Percentiles rank a stretch among this genome's conserved stretches.
Conservation (phyloP, 495 filamentous ascomycete genomes). For the Geoglossum glabrum region DNA sequence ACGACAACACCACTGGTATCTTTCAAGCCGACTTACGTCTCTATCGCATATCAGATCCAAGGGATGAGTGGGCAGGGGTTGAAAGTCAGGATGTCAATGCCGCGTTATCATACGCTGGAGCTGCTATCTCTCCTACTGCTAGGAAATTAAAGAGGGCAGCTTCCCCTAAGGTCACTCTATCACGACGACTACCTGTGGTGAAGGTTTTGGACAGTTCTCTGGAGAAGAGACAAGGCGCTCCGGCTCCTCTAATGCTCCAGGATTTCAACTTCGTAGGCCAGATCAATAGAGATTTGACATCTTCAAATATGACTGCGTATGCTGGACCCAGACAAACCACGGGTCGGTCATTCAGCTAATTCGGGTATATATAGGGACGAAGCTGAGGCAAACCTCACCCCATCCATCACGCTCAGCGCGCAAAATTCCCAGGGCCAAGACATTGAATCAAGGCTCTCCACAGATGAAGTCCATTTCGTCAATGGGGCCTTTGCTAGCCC, state of each 20-base stretch:
- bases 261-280: slow-evolving; percentile 15
- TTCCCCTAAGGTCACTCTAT: background rate
- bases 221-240: slow-evolving; percentile 5
- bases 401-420: slow-evolving; percentile 17
- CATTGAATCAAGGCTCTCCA: slow-evolving; percentile 39
- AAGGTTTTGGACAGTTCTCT: slow-evolving; percentile 3
- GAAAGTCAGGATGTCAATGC: slow-evolving; percentile 33
- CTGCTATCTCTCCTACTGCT: slow-evolving; percentile 27
- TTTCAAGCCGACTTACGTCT: slow-evolving; percentile 54
- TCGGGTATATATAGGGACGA: background rate
- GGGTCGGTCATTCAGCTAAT: background rate
- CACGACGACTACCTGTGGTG: background rate
- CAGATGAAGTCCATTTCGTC: slow-evolving; percentile 47
- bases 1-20: slow-evolving; percentile 38
- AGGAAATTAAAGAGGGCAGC: slow-evolving; percentile 12
- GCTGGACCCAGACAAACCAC: background rate
- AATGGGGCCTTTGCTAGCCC: slow-evolving; percentile 40
- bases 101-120: slow-evolving; percentile 35
- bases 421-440: slow-evolving; percentile 20
- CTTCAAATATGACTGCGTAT: slow-evolving; percentile 14
- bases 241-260: slow-evolving; percentile 7
- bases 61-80: slow-evolving; percentile 36
- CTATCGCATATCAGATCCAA: slow-evolving; percentile 37
- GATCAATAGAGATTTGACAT: slow-evolving; percentile 15
- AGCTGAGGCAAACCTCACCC: background rate